Base-by-base conservation (phyloP, 495 filamentous ascomycete species). In the Neurospora sp. region DNA sequence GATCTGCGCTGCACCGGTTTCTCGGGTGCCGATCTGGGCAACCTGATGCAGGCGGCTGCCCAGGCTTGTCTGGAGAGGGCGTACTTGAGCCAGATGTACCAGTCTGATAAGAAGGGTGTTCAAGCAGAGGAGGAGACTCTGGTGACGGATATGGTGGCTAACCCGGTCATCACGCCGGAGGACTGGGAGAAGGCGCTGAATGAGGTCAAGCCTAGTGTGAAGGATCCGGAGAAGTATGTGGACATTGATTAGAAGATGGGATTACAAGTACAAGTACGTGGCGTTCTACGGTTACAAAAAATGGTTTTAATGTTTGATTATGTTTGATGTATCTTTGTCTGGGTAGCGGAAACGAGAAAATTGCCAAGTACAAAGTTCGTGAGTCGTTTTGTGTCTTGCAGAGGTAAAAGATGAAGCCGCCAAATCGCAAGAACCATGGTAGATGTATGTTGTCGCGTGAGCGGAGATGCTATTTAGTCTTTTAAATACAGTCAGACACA, bases 1-100 rank as follows among this genome's bases (percentile, higher is more conserved):
- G 89, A 90, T 76, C 16, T 70, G 18, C 83, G 89, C 7, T 97
- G 94, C 78, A 86, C 90, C n/a, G 90, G 93, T 3, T 98, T 93
- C 81, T 94, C 91, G 73, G 96, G 96, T 76, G 96, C 96, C 1
- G 96, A 99, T 84, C 80, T 99, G 72, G 89, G 89, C 14, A 93
- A 90, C 76, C 78, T 97, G 70, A 83, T 94, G 70, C 87, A 91
- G 73, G 89, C 91, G 68, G 94, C 94, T 48, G 94, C 90, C 22
- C 89, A 93, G 78, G 88, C 89, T 39, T 92, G 93, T 41, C 85
- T 97, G 75, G 87, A 90, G 79, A 84, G 92, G 46, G 85, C 75
- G 74, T 82, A 74, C 71, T 71, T 71, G 81, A 81, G 68, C 53
- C 53, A 61, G 27, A 61, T 61, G 53, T 61, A 61, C 66, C 76